Evolutionary conservation across 2,329 filamentous ascomycete species (phyloP).

Genomic region (Biscogniauxia mediterranea): DNA sequence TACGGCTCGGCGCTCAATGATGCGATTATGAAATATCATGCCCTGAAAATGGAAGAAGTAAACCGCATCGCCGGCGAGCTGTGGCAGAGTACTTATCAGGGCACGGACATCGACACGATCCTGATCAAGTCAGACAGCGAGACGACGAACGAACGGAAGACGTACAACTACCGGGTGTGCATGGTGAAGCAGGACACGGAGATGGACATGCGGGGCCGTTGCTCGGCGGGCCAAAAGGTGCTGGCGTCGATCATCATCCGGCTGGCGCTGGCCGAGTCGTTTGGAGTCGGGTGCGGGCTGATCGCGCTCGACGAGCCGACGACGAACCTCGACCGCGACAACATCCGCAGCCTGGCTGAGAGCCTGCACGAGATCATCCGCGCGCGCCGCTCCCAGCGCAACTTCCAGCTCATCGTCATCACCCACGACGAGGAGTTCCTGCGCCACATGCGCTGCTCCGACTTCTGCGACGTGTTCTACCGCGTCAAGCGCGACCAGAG

Average conservation of each 20-base stretch:
- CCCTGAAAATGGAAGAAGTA: conserved; percentile 97
- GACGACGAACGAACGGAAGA: conserved; percentile 67
- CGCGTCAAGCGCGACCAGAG: conserved; percentile 77
- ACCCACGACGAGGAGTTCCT: conserved; percentile 98
- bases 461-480: conserved; percentile 92
- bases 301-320: conserved; percentile 97
- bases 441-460: conserved; percentile 86
- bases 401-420: conserved; percentile 98
- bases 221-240: conserved; percentile 94
- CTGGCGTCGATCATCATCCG: conserved; percentile 97
- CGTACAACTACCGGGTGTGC: conserved; percentile 95
- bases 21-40: conserved; percentile 96
- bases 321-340: conserved; percentile 92
- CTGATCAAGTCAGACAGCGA: conserved; percentile 92
- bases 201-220: conserved; percentile 99
- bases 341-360: conserved; percentile 84
- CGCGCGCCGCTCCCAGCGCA: conserved; percentile 76
- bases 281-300: conserved; percentile 91
- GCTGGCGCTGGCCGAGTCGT: conserved; percentile 91
- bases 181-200: conserved; percentile 98
- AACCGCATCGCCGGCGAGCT: conserved; percentile 92
- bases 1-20: conserved; percentile 86
- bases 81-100: conserved; percentile 96
- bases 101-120: conserved; percentile 95
- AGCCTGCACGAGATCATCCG: conserved; percentile 86